phyloP scores from a whole-genome alignment of 495 filamentous ascomycete genomes.

The Aspergillus coremiiformis region DNA sequence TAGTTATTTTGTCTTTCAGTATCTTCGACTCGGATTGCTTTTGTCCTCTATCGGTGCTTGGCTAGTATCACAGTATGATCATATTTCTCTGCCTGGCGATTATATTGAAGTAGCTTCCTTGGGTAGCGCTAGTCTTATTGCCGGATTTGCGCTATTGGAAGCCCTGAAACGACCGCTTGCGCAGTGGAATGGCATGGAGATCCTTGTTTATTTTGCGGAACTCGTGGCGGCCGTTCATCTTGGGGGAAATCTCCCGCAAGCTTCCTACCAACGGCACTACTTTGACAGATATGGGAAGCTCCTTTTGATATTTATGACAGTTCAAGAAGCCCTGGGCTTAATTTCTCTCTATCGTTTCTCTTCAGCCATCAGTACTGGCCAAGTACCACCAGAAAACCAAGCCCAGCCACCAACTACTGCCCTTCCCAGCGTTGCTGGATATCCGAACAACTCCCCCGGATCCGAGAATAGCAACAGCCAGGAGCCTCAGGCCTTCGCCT shows the following conservation, averaged over 20 bases:
- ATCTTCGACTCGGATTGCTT: conserved; percentile 29
- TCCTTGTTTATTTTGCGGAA: conserved; percentile 38
- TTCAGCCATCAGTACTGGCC: background rate
- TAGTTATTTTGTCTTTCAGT: conserved; percentile 20
- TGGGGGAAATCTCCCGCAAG: conserved; percentile 32
- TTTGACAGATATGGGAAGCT: conserved; percentile 39
- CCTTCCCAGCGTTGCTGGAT: background rate
- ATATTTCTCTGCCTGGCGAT: conserved; percentile 28
- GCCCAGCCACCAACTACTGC: background rate
- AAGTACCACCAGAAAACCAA: conserved; percentile 3
- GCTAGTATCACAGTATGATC: conserved; percentile 28
- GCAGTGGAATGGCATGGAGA: conserved; percentile 39
- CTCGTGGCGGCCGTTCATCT: conserved; percentile 34
- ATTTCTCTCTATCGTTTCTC: conserved; percentile 19
- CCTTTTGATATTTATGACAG: conserved; percentile 35
- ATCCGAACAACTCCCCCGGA: conserved; percentile 6
- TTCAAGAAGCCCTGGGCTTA: conserved; percentile 31
- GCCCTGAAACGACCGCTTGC: conserved; percentile 29
- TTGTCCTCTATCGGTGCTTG: conserved; percentile 27
- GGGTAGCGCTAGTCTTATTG: conserved; percentile 34
- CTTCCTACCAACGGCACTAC: conserved; percentile 27
- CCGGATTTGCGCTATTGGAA: conserved; percentile 35
- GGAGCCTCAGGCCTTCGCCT: conserved; percentile 15
- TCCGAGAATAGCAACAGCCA: conserved; percentile 12
- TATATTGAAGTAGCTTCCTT: conserved; percentile 38